Evolutionary conservation across 371 early-diverging fungal species (phyloP), one percentile per base, ranked within the genome.

Genomic region (Blakeslea trispora): DNA sequence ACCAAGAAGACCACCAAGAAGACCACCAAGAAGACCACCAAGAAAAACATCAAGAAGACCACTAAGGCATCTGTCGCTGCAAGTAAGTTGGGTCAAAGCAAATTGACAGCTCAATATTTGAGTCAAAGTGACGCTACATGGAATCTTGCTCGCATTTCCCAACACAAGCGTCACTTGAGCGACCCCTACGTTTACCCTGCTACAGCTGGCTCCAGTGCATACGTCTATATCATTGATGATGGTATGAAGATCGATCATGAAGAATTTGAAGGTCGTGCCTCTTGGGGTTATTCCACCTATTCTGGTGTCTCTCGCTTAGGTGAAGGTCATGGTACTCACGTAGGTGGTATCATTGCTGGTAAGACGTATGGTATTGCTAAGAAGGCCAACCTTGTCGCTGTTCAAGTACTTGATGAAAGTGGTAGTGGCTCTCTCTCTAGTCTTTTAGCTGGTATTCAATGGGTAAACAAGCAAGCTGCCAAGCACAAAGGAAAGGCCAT

Each of bases 361-460:
- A 79, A 71, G 31, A 82, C 74, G 0, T 89, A 80, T 67, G 98
- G 96, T 64, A 90, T 97, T 39, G 93, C 96, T 55, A 95, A 95
- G 68, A 90, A 93, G 59, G 90, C 82, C 39, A 84, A 68, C 19
- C 46, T 97, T 19, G 79, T 94, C 35, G 89, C 90, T 55, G 94
- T 95, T 45, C 92, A 94, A 72, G 94, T 96, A 13, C 73, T 97
- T 15, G 70, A 81, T 59, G 61, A 68, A 21, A 55, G 68, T 13
- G 92, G 94, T 18, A 64, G 63, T 15, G 93, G 94, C 19, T 71
- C 83, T 10, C 79, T 79, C 53, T 80, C 85, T 1, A 83, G 74
- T 48, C 79, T 94, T 15, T 74, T 92, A 37, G 77, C 77, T 24
- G 94, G 91, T 42, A 68, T 94, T 24, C 86, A 91, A 60, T 94